These are phyloP conservation scores for Fusarium guadeloupense DNA, from an alignment of 2,329 filamentous ascomycete species.

Conservation along the genomic window DNA sequence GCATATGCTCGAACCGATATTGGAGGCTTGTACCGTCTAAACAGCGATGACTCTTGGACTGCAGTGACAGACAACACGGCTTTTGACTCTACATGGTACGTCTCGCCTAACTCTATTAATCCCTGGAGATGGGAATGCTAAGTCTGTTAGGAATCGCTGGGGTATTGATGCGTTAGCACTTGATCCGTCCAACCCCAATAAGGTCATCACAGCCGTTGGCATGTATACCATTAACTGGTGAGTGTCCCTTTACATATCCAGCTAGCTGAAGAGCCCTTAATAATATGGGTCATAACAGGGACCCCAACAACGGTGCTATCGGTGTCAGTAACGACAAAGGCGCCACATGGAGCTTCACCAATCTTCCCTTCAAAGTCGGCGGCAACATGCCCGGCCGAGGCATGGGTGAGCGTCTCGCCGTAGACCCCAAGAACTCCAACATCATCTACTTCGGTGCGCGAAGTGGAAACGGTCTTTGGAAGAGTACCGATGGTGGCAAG, in stretches of 20 bases:
- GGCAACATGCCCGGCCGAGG: slow-evolving; percentile 71
- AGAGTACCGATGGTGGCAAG: slow-evolving; percentile 64
- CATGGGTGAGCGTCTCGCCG: slow-evolving; percentile 65
- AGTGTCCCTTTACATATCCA: rapidly evolving
- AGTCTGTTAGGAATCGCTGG: slow-evolving; percentile 59
- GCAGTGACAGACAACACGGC: slow-evolving; percentile 26
- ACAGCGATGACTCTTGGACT: slow-evolving; percentile 33
- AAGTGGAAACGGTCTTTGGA: slow-evolving; percentile 67
- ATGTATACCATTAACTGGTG: slow-evolving; percentile 66
- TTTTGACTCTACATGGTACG: slow-evolving; percentile 15
- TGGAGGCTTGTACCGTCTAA: slow-evolving; percentile 33
- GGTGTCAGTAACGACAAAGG: slow-evolving; percentile 64
- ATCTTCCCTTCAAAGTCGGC: slow-evolving; percentile 67
- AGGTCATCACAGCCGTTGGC: slow-evolving; percentile 63
- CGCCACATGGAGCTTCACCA: slow-evolving; percentile 59
- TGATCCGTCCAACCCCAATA: slow-evolving; percentile 61
- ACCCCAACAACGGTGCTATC: slow-evolving; percentile 64
- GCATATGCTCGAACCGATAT: slow-evolving; percentile 32
- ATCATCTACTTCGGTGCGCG: slow-evolving; percentile 68
- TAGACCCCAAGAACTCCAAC: slow-evolving; percentile 65
- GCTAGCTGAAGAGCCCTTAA: rapidly evolving
- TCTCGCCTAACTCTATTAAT: background rate
- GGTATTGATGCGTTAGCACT: slow-evolving; percentile 66
- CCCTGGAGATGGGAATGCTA: background rate
- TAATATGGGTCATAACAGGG: slow-evolving; percentile 44